Base-by-base conservation (phyloP, 192 early-diverging fungal genomes). In the Paraglomus brasilianum region DNA sequence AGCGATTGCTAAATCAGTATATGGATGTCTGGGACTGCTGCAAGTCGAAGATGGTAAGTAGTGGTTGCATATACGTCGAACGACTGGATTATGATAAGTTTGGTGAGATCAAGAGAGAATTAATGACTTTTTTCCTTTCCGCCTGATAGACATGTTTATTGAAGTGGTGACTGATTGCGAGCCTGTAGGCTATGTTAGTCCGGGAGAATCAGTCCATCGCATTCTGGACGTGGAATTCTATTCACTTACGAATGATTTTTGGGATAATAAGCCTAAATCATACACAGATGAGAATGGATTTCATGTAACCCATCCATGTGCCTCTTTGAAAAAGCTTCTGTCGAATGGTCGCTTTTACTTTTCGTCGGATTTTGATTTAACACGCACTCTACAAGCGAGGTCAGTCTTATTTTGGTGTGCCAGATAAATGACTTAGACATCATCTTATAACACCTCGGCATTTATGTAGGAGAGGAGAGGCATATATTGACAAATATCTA, bases 261-360 rank as follows among this genome's bases (percentile, higher is more conserved):
- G 91, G 66, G 94, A 98, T 73, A 78, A 84, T 73, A 73, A 77
- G 53, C 53, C 69, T 57, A 73, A 72, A 66, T 69, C 66, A 40
- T 62, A 50, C 69, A 56, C 51, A 58, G 78, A 80, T 45, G 66
- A 74, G 6, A 70, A 76, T 1, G 82, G 83, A 40, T 74, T 66
- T 58, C 78, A 71, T 72, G 74, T 82, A 42, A 78, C 79, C 41
- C 93, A 96, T 75, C 95, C 95, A 5, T 95, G 93, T 70, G 59
- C 76, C 14, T 78, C 82, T 22, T 80, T 98, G 41, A 82, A 85
- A 63, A 87, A 91, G 66, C 85, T 96, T 48, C 78, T 99, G 14
- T 88, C 86, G 48, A 86, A 85, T 66, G 95, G 95, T 15, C 89
- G 87, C 4, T 99, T 99, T 73, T 99, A 92, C 78, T 99, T 95